Percentiles rank a stretch among this genome's conserved stretches.
Evolutionary conservation across 2,329 filamentous ascomycete species (phyloP).

Genomic region (Venturiaceae sp.): DNA sequence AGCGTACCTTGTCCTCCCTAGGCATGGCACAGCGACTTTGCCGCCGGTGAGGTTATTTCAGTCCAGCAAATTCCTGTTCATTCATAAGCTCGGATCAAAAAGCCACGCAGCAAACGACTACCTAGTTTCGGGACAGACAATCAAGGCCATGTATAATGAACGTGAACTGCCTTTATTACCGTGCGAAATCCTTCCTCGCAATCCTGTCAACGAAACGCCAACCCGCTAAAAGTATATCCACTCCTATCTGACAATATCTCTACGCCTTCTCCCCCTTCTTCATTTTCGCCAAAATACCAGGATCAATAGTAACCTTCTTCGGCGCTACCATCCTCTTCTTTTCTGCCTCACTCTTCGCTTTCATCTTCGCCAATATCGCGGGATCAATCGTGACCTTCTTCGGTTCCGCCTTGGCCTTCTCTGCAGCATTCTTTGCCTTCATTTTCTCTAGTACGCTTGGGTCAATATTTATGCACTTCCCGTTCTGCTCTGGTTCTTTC

Average conservation of each 20-base stretch:
- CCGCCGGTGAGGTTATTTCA: too few relatives aligned
- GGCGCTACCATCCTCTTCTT: not conserved
- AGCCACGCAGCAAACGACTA: too few relatives aligned
- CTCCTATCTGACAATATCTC: not conserved
- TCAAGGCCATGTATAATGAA: too few relatives aligned
- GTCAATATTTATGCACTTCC: slow-evolving; percentile 7
- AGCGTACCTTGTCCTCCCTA: too few relatives aligned
- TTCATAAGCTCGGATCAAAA: too few relatives aligned
- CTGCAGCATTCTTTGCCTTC: not conserved
- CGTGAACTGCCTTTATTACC: too few relatives aligned
- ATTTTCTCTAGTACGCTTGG: slow-evolving; percentile 4
- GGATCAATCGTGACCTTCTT: slow-evolving; percentile 9
- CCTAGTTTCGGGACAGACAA: too few relatives aligned
- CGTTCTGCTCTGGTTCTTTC: not conserved
- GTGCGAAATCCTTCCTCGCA: too few relatives aligned
- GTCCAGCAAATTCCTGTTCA: too few relatives aligned
- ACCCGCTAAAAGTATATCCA: not conserved
- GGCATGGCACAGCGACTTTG: too few relatives aligned
- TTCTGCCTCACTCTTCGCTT: not conserved
- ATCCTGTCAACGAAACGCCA: not conserved
- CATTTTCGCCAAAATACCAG: slow-evolving; percentile 5
- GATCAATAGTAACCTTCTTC: slow-evolving; percentile 8
- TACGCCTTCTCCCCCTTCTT: not conserved
- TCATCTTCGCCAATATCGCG: slow-evolving; percentile 7
- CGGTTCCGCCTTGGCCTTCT: not conserved